Evolutionary conservation across 164 flowering plant species (phyloP), one percentile per base, ranked within the genome.

Genomic region (Berberis vulgaris): DNA sequence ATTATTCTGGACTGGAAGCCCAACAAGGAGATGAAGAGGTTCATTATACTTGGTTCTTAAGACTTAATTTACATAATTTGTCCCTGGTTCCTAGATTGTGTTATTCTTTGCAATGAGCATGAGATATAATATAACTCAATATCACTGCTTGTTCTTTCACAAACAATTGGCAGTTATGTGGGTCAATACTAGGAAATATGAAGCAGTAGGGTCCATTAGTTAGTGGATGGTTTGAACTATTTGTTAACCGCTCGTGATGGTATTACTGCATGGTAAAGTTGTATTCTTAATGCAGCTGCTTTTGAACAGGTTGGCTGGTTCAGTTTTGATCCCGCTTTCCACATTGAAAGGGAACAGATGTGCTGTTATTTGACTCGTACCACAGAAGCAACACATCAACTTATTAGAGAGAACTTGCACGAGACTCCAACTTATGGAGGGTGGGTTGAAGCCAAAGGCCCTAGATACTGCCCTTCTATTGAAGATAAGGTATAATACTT

Each of bases 341-440:
- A 94, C 72, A 74, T 84, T 70, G 88, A 86, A 74, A 83, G 97
- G 71, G 98, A 90, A 64, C 98, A 94, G 67, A 90, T 88, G 97
- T 90, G 96, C 80, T 88, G 97, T 73, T 90, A 86, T 74, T 74
- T 94, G 62, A 94, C 97, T 56, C 92, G 97, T 63, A 90, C 98
- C 38, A 90, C 98, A 62, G 78, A 79, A 74, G 69, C 39, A 38
- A 94, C 97, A 6, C 98, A 94, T 70, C 81, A 81, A 72, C 72
- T 94, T 67, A 90, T 94, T 64, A 84, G 71, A 74, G 98, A 94
- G 1, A 91, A 94, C 74, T 79, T 94, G 81, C 97, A 88, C 79
- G 97, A 94, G 73, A 94, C 98, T 69, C 98, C 98, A 41, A 94
- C 98, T 12, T 94, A 94, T 82, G 97, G 98, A 46, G 98, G 98